Percentiles rank a stretch among this genome's conserved stretches.
These are phyloP conservation scores for Cydonia oblonga DNA, from an alignment of 331 rosid genomes.

Conservation along the genomic window DNA sequence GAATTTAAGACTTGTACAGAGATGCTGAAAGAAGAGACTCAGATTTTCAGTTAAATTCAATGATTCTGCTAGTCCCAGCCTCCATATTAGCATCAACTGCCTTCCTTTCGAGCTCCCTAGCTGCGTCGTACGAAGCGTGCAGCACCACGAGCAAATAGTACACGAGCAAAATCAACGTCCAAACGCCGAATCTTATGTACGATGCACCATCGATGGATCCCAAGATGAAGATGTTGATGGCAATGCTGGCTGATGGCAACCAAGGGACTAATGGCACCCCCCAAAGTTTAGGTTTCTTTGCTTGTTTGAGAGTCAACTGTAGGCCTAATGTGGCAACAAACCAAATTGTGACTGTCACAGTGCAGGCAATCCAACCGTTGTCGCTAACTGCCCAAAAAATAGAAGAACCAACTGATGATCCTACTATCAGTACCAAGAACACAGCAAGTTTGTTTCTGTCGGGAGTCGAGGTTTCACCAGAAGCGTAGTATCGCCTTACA, in stretches of 20 bases:
- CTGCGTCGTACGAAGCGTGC: slow-evolving; percentile 52
- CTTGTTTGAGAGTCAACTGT: slow-evolving; percentile 28
- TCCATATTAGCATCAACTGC: slow-evolving; percentile 1
- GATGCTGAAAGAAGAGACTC: not conserved
- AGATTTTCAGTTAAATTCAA: not conserved
- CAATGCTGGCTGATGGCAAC: slow-evolving; percentile 42
- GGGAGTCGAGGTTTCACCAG: slow-evolving; percentile 16
- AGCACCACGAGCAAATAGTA: slow-evolving; percentile 37
- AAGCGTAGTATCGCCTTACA: slow-evolving; percentile 32
- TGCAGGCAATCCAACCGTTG: slow-evolving; percentile 22
- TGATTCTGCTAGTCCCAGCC: not conserved
- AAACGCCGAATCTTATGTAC: slow-evolving; percentile 25
- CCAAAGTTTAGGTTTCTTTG: slow-evolving; percentile 45
- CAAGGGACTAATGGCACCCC: slow-evolving; percentile 48
- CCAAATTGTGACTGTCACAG: slow-evolving; percentile 21
- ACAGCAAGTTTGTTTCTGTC: slow-evolving; percentile 13
- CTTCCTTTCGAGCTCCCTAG: slow-evolving; percentile 2
- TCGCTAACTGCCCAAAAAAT: slow-evolving; percentile 22
- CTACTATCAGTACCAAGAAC: slow-evolving; percentile 26
- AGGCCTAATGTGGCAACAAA: slow-evolving; percentile 32
- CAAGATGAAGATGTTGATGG: slow-evolving; percentile 42
- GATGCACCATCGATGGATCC: slow-evolving; percentile 36
- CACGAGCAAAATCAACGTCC: slow-evolving; percentile 30
- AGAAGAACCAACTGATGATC: slow-evolving; percentile 24
- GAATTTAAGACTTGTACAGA: not conserved